Conservation (phyloP, 768 basidiomycete genomes). For the Tylopilus plumbeoviolaceoides region DNA sequence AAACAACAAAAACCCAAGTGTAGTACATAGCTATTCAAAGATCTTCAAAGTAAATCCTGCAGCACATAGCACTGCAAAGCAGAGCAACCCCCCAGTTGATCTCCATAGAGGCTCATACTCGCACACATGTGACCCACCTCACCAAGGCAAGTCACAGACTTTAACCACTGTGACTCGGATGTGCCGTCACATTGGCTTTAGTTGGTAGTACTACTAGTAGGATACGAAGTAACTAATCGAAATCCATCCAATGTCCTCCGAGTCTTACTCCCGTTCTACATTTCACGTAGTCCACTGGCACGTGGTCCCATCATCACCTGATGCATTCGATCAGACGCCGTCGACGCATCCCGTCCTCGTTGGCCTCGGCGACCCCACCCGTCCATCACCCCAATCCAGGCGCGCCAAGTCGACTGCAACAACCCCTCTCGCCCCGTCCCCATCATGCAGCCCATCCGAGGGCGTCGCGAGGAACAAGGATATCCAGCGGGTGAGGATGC, state of each 20-base stretch:
- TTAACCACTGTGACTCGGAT: too few species aligned
- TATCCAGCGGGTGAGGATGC: constrained; percentile 20
- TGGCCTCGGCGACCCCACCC: constrained; percentile 16
- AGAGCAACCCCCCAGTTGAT: too few species aligned
- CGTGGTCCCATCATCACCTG: constrained; percentile 70
- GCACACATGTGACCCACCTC: too few species aligned
- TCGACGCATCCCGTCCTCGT: constrained; percentile 12
- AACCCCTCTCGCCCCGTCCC: not conserved
- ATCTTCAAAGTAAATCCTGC: too few species aligned
- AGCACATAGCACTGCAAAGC: too few species aligned
- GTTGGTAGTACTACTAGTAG: too few species aligned
- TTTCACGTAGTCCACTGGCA: constrained; percentile 59
- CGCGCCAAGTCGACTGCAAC: constrained; percentile 1
- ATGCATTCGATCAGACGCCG: constrained; percentile 33
- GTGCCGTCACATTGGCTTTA: too few species aligned
- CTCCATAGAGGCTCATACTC: too few species aligned
- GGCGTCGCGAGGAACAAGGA: constrained; percentile 28
- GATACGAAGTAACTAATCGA: too few species aligned
- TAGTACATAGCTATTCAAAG: too few species aligned
- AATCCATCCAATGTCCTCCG: constrained; percentile 75
- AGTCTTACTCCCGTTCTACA: constrained; percentile 59
- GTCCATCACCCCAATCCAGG: constrained; percentile 10
- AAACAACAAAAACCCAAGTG: too few species aligned
- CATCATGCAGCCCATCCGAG: constrained; percentile 13
- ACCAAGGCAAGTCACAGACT: too few species aligned